Evolutionary conservation across 2,329 filamentous ascomycete species (phyloP).

Genomic region (Pyrenochaeta sp.): DNA sequence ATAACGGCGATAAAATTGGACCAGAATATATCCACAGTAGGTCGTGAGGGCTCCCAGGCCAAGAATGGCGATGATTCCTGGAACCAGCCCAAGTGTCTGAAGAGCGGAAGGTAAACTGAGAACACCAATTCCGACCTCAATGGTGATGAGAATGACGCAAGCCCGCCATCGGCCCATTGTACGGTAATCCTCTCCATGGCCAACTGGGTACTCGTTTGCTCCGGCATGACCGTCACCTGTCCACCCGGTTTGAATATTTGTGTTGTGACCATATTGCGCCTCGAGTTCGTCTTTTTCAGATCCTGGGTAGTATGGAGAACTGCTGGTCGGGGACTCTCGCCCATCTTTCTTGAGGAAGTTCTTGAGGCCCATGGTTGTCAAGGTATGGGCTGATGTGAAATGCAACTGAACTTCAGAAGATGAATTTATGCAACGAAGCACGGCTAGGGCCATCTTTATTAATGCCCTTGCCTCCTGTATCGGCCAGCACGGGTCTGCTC

Average conservation of each 20-base stretch:
- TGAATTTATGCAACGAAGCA: constrained; percentile 8
- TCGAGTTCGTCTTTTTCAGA: constrained; percentile 30
- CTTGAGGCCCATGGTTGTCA: constrained; percentile 32
- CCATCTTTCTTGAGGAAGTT: constrained; percentile 33
- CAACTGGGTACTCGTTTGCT: constrained; percentile 28
- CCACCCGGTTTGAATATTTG: constrained; percentile 33
- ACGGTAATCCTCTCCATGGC: constrained; percentile 30
- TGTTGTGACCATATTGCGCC: constrained; percentile 31
- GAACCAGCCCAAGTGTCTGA: constrained; percentile 37
- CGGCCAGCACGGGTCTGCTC: constrained; percentile 27
- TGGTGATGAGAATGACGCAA: constrained; percentile 39
- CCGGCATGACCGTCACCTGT: constrained; percentile 31
- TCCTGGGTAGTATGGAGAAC: constrained; percentile 21
- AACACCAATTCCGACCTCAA: constrained; percentile 40
- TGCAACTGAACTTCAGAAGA: constrained; percentile 1
- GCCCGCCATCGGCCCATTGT: constrained; percentile 38
- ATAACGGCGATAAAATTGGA: constrained; percentile 35
- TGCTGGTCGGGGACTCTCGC: constrained; percentile 15
- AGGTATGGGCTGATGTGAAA: background rate
- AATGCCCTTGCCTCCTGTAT: constrained; percentile 33
- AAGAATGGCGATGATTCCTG: constrained; percentile 40
- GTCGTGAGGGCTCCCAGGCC: constrained; percentile 35
- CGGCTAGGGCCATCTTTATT: constrained; percentile 25
- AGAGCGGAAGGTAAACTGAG: constrained; percentile 37
- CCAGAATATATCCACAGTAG: constrained; percentile 36